Percentiles rank a stretch among this genome's conserved stretches.
These are phyloP conservation scores for Postia placenta DNA, from an alignment of 768 basidiomycete species.

Conservation along the genomic window DNA sequence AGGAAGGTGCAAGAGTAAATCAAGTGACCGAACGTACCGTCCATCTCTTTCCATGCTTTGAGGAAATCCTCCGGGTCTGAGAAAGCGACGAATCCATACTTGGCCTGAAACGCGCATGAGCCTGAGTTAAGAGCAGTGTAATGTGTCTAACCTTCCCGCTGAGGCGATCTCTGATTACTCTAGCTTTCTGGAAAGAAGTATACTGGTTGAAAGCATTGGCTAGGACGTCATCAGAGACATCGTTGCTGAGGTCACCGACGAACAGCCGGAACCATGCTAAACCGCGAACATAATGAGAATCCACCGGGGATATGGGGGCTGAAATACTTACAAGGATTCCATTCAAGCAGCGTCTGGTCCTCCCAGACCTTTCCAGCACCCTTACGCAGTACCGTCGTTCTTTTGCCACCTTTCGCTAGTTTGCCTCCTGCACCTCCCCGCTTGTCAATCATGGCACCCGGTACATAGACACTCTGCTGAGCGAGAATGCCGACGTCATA, in stretches of 20 bases:
- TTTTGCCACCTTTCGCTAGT: constrained; percentile 83
- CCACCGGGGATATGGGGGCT: neutral
- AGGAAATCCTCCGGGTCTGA: constrained; percentile 98
- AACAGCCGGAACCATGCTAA: constrained; percentile 98
- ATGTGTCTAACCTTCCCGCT: constrained; percentile 72
- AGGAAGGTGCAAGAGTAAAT: neutral
- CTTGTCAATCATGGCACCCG: constrained; percentile 87
- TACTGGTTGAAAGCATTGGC: constrained; percentile 92
- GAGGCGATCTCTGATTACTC: constrained; percentile 90
- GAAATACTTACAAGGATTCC: constrained; percentile 81
- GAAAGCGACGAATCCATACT: constrained; percentile 96
- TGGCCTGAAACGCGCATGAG: constrained; percentile 56
- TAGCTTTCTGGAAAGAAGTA: constrained; percentile 88
- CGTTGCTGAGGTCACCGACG: constrained; percentile 96
- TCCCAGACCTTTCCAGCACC: constrained; percentile 98
- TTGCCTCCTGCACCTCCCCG: constrained; percentile 82
- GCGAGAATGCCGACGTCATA: constrained; percentile 89
- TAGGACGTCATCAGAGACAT: constrained; percentile 94
- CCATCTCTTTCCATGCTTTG: constrained; percentile 99
- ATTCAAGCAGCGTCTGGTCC: constrained; percentile 93
- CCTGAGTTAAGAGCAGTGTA: neutral
- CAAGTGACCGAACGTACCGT: constrained; percentile 50
- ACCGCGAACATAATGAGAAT: constrained; percentile 8
- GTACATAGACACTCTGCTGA: constrained; percentile 89
- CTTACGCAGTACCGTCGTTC: constrained; percentile 90